Percentiles rank a stretch among this genome's conserved stretches.
Evolutionary conservation across 2,329 filamentous ascomycete species (phyloP).

Genomic region (Paecilomyces fulvus): DNA sequence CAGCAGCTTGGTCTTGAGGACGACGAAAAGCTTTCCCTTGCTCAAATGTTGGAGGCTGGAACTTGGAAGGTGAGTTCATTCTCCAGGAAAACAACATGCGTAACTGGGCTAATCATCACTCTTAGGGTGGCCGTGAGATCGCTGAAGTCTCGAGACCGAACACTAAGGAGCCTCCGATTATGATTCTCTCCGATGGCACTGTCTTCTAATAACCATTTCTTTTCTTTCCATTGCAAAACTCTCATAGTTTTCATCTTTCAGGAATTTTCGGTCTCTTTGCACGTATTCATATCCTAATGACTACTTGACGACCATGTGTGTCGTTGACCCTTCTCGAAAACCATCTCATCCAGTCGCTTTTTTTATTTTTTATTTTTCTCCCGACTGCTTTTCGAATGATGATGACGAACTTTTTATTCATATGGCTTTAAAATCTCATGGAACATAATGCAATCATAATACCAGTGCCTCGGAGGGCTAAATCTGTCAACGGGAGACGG

Average conservation of each 20-base stretch:
- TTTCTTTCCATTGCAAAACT: conserved; percentile 1
- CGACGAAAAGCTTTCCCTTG: conserved; percentile 61
- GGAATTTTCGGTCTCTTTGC: neutral
- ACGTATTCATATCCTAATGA: neutral
- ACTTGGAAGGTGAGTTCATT: conserved; percentile 78
- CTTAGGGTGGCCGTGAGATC: conserved; percentile 80
- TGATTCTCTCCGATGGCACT: conserved; percentile 93
- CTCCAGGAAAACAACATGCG: neutral
- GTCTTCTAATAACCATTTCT: conserved; percentile 59
- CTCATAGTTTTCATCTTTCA: neutral
- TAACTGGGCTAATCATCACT: conserved; percentile 22
- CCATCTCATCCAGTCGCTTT: neutral
- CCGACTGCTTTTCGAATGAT: neutral
- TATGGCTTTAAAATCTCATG: neutral
- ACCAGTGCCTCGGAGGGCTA: neutral
- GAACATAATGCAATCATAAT: neutral
- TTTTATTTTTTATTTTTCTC: neutral
- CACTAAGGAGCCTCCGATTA: conserved; percentile 91
- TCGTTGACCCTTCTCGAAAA: conserved; percentile 2
- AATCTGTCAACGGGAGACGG: neutral
- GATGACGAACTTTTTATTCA: neutral
- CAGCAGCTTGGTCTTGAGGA: conserved; percentile 59
- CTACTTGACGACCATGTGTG: neutral
- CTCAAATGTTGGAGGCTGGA: conserved; percentile 89
- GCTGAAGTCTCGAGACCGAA: conserved; percentile 93